Percentiles rank a stretch among this genome's conserved stretches.
Evolutionary conservation across 164 flowering plant species (phyloP).

Genomic region (Liquidambar formosana): DNA sequence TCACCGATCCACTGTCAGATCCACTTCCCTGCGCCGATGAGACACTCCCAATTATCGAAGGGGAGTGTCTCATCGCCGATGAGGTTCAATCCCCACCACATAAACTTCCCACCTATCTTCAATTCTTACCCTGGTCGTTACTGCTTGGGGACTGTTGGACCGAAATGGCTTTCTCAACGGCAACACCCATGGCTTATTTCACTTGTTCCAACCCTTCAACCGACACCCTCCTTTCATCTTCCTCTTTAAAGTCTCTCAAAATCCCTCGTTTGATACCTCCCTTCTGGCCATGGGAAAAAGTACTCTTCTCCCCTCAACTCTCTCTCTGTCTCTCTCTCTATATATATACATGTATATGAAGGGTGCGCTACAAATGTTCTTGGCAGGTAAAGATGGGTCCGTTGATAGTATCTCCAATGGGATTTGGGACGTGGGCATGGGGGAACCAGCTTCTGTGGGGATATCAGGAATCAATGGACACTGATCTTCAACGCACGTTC

Average conservation of each 20-base stretch:
- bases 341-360: too few relatives aligned
- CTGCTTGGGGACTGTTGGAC: background rate
- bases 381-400: constrained; percentile 82
- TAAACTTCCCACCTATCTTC: background rate
- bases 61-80: too few relatives aligned
- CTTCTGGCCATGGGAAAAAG: constrained; percentile 66
- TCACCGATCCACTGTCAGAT: too few relatives aligned
- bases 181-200: constrained; percentile 19
- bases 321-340: too few relatives aligned
- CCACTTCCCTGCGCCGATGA: too few relatives aligned
- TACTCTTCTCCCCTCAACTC: too few relatives aligned
- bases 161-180: constrained; percentile 31
- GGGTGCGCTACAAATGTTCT: too few relatives aligned
- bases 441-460: constrained; percentile 98
- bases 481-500: constrained; percentile 70
- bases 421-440: constrained; percentile 99
- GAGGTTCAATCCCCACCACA: background rate
- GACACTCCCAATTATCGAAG: too few relatives aligned
- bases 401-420: constrained; percentile 87
- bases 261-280: constrained; percentile 39
- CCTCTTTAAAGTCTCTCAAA: constrained; percentile 30
- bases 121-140: background rate
- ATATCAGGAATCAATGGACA: constrained; percentile 77
- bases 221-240: constrained; percentile 21
- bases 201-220: constrained; percentile 24